Evolutionary conservation across 176 grass and related monocot genomes (phyloP).

Genomic region (Thalia dealbata): DNA sequence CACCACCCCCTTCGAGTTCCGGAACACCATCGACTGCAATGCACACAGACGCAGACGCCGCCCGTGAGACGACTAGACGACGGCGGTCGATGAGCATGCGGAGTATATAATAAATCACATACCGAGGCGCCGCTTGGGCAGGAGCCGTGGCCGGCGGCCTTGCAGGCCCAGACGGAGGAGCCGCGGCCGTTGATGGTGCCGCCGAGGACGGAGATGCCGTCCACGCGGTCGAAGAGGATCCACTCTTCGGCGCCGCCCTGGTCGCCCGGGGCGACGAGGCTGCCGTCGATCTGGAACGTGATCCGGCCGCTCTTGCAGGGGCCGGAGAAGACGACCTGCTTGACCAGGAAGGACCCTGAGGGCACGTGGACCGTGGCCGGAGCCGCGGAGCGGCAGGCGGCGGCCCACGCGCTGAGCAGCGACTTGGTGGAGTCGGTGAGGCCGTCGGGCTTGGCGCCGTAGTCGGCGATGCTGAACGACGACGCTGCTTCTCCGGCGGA

Average conservation of each 20-base stretch:
- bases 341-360: constrained; percentile 24
- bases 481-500: constrained; percentile 1
- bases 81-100: too few relatives aligned
- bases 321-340: constrained; percentile 22
- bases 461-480: constrained; percentile 23
- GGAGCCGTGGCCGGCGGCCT: constrained; percentile 13
- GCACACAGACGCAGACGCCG: not conserved
- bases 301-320: constrained; percentile 28
- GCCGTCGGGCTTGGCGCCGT: constrained; percentile 34
- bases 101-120: not conserved
- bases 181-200: constrained; percentile 39
- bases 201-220: constrained; percentile 35
- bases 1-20: constrained; percentile 35
- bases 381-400: constrained; percentile 25
- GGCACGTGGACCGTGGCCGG: constrained; percentile 44
- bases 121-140: constrained; percentile 39
- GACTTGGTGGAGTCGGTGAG: constrained; percentile 26
- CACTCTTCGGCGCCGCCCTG: constrained; percentile 17
- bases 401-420: constrained; percentile 29
- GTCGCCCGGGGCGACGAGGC: constrained; percentile 31
- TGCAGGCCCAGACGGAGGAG: constrained; percentile 40
- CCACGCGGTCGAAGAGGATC: constrained; percentile 38
- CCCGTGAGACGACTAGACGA: too few relatives aligned
- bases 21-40: constrained; percentile 35
- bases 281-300: constrained; percentile 25